phyloP scores from a whole-genome alignment of 2,329 filamentous ascomycete genomes.

The Talaromyces sp. region DNA sequence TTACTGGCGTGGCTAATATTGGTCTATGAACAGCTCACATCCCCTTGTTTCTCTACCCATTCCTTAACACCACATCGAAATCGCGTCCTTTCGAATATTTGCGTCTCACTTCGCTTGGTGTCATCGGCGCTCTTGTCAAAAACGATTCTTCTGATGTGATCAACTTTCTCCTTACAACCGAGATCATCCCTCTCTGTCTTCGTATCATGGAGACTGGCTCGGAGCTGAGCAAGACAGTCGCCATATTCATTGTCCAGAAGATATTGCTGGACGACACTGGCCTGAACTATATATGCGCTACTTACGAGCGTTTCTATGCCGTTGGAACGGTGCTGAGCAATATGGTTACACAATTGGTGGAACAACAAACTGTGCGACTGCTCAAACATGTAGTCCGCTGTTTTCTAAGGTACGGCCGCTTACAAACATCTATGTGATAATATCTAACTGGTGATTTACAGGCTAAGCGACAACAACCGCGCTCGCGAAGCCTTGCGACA shows the following conservation, averaged over 20 bases:
- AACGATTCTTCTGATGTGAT: conserved; percentile 98
- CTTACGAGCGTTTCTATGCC: conserved; percentile 96
- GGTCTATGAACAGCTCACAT: conserved; percentile 67
- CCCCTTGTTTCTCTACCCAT: conserved; percentile 93
- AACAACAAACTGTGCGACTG: conserved; percentile 91
- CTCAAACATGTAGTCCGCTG: conserved; percentile 97
- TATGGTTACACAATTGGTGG: conserved; percentile 96
- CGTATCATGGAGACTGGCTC: conserved; percentile 99
- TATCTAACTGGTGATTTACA: conserved; percentile 32
- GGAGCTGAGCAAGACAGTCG: conserved; percentile 96
- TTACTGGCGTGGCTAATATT: background rate
- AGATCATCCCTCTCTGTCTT: conserved; percentile 95
- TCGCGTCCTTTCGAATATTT: conserved; percentile 96
- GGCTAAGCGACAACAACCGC: conserved; percentile 90
- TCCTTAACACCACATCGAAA: conserved; percentile 97
- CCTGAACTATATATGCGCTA: conserved; percentile 96
- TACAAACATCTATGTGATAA: background rate
- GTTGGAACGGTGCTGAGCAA: conserved; percentile 96
- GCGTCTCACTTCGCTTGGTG: conserved; percentile 87
- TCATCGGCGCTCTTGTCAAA: conserved; percentile 95
- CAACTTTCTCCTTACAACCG: conserved; percentile 95
- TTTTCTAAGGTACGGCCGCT: conserved; percentile 73
- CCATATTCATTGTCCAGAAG: conserved; percentile 99
- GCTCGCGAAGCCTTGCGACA: conserved; percentile 92
- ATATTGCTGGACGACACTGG: conserved; percentile 95